Percentiles rank a stretch among this genome's conserved stretches.
These are phyloP conservation scores for Stephanocyclus meneghinianus DNA, from an alignment of 352 stramenopile species.

Conservation along the genomic window DNA sequence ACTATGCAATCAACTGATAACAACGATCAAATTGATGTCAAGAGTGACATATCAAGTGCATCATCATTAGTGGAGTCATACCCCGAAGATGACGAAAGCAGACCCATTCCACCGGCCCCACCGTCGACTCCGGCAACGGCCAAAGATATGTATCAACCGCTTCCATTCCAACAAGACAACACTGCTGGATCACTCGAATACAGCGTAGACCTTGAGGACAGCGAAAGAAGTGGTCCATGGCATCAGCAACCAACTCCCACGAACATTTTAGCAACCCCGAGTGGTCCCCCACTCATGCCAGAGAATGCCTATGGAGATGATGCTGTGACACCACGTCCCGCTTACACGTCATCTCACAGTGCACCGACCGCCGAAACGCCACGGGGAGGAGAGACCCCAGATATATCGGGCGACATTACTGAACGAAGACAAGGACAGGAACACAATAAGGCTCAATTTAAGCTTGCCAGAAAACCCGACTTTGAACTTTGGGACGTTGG, in stretches of 20 bases:
- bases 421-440: conserved; percentile 22
- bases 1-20: conserved; percentile 16
- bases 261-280: conserved; percentile 2
- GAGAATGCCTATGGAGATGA: conserved; percentile 26
- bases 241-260: conserved; percentile 3
- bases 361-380: conserved; percentile 23
- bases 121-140: conserved; percentile 65
- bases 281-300: conserved; percentile 13
- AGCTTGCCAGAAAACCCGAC: conserved; percentile 46
- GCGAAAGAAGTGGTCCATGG: conserved; percentile 11
- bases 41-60: conserved; percentile 38
- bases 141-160: conserved; percentile 24
- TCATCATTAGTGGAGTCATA: conserved; percentile 43
- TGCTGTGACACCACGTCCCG: conserved; percentile 17
- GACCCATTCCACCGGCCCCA: conserved; percentile 57
- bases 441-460: background rate
- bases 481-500: conserved; percentile 85
- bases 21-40: conserved; percentile 22
- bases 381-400: conserved; percentile 21
- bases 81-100: conserved; percentile 38
- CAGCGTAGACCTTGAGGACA: conserved; percentile 45
- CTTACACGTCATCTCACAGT: conserved; percentile 1
- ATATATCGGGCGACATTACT: conserved; percentile 32
- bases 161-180: conserved; percentile 49
- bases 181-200: conserved; percentile 49